Conservation (phyloP, 495 filamentous ascomycete genomes). For the Schizothecium vesticola region DNA sequence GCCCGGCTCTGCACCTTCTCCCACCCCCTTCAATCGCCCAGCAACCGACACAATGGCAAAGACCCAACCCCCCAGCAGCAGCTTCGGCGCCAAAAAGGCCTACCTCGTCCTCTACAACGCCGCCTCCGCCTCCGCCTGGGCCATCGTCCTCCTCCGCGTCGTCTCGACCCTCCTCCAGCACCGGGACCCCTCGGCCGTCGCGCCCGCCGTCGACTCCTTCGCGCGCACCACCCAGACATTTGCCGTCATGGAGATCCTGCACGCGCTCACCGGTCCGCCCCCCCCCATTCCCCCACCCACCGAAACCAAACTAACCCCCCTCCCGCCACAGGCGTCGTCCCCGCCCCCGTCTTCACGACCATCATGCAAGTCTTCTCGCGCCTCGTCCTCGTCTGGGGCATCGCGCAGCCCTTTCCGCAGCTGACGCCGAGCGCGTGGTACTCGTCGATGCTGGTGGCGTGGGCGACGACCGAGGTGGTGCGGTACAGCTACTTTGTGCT, state of each 20-base stretch:
- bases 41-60: neutral
- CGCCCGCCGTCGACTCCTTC: conserved; percentile 55
- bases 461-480: conserved; percentile 80
- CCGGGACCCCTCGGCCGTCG: conserved; percentile 26
- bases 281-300: neutral
- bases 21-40: neutral
- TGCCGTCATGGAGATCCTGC: conserved; percentile 75
- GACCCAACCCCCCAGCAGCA: neutral
- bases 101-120: conserved; percentile 86
- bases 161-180: conserved; percentile 28
- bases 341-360: conserved; percentile 78
- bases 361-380: conserved; percentile 81
- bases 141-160: conserved; percentile 57
- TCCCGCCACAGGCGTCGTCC: conserved; percentile 59
- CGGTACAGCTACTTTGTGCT: conserved; percentile 85
- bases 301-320: neutral
- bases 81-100: conserved; percentile 34
- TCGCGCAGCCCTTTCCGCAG: conserved; percentile 62
- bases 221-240: conserved; percentile 75
- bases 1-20: neutral
- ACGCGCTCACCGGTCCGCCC: conserved; percentile 60
- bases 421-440: conserved; percentile 50
- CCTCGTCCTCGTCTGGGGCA: conserved; percentile 77
- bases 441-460: conserved; percentile 70
- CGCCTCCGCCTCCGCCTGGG: conserved; percentile 69